These are phyloP conservation scores for Lathyrus tuberosus DNA, from an alignment of 306 rosid species.

Conservation along the genomic window DNA sequence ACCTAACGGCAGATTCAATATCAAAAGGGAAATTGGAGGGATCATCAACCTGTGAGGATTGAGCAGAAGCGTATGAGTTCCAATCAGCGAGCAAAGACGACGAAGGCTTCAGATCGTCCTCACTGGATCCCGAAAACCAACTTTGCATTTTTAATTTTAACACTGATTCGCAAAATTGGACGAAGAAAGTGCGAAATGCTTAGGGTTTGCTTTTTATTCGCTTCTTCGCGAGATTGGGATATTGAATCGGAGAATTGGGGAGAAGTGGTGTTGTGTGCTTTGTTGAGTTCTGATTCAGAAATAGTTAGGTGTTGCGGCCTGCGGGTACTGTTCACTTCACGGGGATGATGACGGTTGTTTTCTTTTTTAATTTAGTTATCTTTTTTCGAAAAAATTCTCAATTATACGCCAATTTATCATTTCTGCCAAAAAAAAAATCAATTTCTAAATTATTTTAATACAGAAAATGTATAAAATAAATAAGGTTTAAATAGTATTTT, in stretches of 20 bases:
- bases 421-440: too few species aligned
- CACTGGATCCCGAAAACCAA: conserved; percentile 72
- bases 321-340: background rate
- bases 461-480: too few species aligned
- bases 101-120: conserved; percentile 48
- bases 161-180: background rate
- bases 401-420: too few species aligned
- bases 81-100: conserved; percentile 84
- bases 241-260: background rate
- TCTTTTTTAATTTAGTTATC: background rate
- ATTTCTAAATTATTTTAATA: too few species aligned
- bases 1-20: conserved; percentile 93
- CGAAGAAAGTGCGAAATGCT: background rate
- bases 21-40: conserved; percentile 68
- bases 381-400: too few species aligned
- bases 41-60: conserved; percentile 56
- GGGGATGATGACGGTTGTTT: background rate
- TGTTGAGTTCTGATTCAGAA: background rate
- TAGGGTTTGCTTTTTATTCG: background rate
- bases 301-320: conserved; percentile 1
- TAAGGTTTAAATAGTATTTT: too few species aligned
- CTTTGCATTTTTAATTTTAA: conserved; percentile 57
- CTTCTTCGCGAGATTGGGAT: background rate
- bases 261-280: background rate
- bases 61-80: conserved; percentile 83